These are phyloP conservation scores for Saccharomyces hybrid DNA, from an alignment of 1,139 yeast genomes.

Conservation along the genomic window DNA sequence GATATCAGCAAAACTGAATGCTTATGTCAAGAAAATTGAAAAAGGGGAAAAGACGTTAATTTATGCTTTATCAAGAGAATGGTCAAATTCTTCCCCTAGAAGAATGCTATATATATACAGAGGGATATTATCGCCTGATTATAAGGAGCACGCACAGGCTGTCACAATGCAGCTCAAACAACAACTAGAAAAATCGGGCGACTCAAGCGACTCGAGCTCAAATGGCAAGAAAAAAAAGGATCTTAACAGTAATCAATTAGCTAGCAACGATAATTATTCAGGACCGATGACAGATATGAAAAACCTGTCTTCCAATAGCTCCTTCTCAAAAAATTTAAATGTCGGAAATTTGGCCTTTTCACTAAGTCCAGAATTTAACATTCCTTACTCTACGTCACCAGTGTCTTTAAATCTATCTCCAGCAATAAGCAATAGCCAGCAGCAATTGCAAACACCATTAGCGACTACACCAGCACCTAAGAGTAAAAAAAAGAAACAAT, in stretches of 20 bases:
- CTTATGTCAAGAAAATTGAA: slow-evolving; percentile 75
- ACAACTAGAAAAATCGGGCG: slow-evolving; percentile 11
- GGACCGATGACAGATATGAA: background rate
- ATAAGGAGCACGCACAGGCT: slow-evolving; percentile 58
- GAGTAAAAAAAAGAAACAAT: background rate
- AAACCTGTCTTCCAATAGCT: background rate
- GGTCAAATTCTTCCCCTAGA: slow-evolving; percentile 85
- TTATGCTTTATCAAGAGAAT: slow-evolving; percentile 71
- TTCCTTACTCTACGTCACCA: slow-evolving; percentile 69
- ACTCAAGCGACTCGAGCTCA: background rate
- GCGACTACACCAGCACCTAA: background rate
- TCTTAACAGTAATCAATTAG: background rate
- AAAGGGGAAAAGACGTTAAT: slow-evolving; percentile 63
- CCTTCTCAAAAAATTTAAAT: slow-evolving; percentile 1
- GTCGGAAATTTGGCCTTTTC: slow-evolving; percentile 12
- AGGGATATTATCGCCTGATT: slow-evolving; percentile 67
- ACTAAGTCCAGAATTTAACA: slow-evolving; percentile 31
- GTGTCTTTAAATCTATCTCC: slow-evolving; percentile 57
- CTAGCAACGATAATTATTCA: slow-evolving; percentile 1
- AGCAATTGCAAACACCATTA: background rate
- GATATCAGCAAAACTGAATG: slow-evolving; percentile 75
- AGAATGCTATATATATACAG: slow-evolving; percentile 82
- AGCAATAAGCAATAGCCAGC: background rate
- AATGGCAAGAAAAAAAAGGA: slow-evolving; percentile 1
- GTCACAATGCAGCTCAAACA: slow-evolving; percentile 36